Base-by-base conservation (phyloP, 305 asterid species). In the Fraxinus floribunda region DNA sequence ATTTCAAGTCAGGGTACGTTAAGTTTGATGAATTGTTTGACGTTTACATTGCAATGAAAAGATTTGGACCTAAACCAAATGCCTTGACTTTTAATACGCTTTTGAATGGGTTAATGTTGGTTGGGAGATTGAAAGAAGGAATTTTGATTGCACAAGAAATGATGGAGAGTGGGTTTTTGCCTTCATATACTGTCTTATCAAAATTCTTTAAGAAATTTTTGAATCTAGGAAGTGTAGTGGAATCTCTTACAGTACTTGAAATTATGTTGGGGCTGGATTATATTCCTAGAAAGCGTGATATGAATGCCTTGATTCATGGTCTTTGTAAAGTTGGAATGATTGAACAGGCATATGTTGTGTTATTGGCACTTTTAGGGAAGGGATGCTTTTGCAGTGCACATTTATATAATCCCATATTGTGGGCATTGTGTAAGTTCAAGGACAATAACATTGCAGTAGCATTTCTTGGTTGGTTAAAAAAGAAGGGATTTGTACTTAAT, bases 1-100 rank as follows among this genome's bases (percentile, higher is more conserved):
- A 84, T 81, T 84, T 90, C 77, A 91, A 80, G 89, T 91, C 97
- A 15, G 83, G 79, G 64, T 55, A 84, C 76, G 91, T 84, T 79
- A 79, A 77, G 71, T 24, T 85, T 24, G 86, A 77, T 85, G 90
- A 81, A 44, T 60, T 91, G 84, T 66, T 80, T 81, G 90, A 79
- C 81, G 86, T 91, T 35, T 87, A 85, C 85, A 20, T 75, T 22
- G 79, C 81, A 77, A 89, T 93, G 97, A 89, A 87, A 83, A 85
- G 84, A 72, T 87, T 68, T 66, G 97, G 95, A 18, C 94, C 91
- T 4, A 44, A n/a, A 8, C 97, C 97, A 5, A 88, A 93, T 88
- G 86, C 86, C 32, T 66, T 79, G 36, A 93, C 95, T 32, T 91
- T 85, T 81, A 81, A 82, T 8, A 87, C 80, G 7, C 84, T 91